Evolutionary conservation across 2,329 filamentous ascomycete species (phyloP).

Genomic region (Colletotrichum sp.): DNA sequence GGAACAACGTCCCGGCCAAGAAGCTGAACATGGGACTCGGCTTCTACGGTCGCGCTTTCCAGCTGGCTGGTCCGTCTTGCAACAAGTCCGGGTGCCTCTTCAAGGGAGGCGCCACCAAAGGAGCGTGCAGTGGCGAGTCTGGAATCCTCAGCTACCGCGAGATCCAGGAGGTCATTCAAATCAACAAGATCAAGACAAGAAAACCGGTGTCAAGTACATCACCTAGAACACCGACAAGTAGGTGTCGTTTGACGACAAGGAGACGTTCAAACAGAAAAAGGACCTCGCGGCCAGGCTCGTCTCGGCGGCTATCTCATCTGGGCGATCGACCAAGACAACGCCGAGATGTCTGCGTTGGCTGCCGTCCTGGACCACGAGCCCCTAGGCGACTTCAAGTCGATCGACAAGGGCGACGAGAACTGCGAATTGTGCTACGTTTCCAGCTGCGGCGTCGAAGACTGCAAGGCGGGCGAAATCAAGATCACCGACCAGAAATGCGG

Average conservation of each 20-base stretch:
- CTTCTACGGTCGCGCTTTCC: not conserved
- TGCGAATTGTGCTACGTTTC: slow-evolving; percentile 31
- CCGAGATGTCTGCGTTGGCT: not conserved
- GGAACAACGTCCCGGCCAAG: slow-evolving; percentile 40
- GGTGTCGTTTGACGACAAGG: slow-evolving; percentile 34
- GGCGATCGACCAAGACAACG: slow-evolving; percentile 22
- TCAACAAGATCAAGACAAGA: slow-evolving; percentile 28
- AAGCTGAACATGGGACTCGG: slow-evolving; percentile 44
- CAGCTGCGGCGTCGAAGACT: slow-evolving; percentile 28
- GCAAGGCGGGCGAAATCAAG: slow-evolving; percentile 30
- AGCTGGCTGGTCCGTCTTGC: slow-evolving; percentile 14
- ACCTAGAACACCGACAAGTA: slow-evolving; percentile 41
- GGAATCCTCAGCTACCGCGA: slow-evolving; percentile 30
- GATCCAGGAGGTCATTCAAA: slow-evolving; percentile 27
- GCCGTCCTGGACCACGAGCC: not conserved
- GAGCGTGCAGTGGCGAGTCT: slow-evolving; percentile 25
- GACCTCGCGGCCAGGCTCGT: slow-evolving; percentile 31
- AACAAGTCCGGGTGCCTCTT: slow-evolving; percentile 22
- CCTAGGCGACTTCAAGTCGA: not conserved
- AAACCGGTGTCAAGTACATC: slow-evolving; percentile 35
- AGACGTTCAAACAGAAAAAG: slow-evolving; percentile 1
- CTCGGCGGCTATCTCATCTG: slow-evolving; percentile 37
- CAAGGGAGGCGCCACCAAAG: slow-evolving; percentile 1
- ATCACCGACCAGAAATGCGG: slow-evolving; percentile 33
- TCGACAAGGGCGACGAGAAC: not conserved